Conservation (phyloP, 176 grass and related monocot genomes). For the Bothriochloa decipiens region DNA sequence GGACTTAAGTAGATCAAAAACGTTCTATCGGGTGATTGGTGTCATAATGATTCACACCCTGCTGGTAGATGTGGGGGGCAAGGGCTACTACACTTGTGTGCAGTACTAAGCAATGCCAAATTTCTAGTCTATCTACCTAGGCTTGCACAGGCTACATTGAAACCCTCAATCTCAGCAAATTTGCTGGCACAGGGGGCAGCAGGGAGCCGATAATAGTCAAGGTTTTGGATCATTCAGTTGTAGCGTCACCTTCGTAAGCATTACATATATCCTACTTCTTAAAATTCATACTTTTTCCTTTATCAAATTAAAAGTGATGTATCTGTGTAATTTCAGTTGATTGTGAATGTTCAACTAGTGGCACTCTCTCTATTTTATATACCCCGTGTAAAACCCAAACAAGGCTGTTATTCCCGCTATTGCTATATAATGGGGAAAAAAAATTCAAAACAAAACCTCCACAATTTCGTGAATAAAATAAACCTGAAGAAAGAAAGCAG, state of each 20-base stretch:
- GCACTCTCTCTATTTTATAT: not conserved
- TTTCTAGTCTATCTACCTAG: slow-evolving; percentile 6
- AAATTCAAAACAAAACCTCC: not conserved
- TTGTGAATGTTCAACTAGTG: not conserved
- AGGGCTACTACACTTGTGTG: slow-evolving; percentile 1
- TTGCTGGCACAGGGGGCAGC: not conserved
- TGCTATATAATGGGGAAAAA: not conserved
- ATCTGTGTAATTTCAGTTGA: not conserved
- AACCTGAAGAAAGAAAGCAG: slow-evolving; percentile 3
- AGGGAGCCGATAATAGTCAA: not conserved
- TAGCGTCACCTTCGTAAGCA: not conserved
- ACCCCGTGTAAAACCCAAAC: not conserved
- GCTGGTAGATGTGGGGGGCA: not conserved
- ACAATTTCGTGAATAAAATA: not conserved
- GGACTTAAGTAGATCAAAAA: slow-evolving; percentile 27
- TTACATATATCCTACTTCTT: not conserved
- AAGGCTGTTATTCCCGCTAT: not conserved
- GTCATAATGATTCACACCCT: slow-evolving; percentile 31
- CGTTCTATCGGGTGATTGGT: slow-evolving; percentile 14
- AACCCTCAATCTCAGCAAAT: slow-evolving; percentile 30
- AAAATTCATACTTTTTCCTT: not conserved
- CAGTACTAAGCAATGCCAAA: slow-evolving; percentile 13
- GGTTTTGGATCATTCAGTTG: not conserved
- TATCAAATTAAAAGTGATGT: not conserved
- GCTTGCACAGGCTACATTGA: not conserved